Evolutionary conservation across 2,329 filamentous ascomycete species (phyloP), one percentile per base, ranked within the genome.

Genomic region (Myriosclerotinia scirpicola): DNA sequence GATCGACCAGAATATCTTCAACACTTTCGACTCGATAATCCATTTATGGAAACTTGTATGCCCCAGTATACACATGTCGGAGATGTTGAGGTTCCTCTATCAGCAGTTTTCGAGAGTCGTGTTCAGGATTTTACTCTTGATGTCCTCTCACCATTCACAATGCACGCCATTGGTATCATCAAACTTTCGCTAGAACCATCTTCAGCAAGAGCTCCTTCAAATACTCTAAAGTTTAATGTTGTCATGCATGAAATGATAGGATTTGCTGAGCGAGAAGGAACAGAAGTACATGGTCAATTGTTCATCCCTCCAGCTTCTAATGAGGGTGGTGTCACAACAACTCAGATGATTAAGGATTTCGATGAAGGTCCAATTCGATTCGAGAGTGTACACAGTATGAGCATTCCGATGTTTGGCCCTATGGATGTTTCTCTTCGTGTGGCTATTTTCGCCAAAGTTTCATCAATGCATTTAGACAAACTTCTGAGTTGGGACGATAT

Each of bases 401-500:
- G 92, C 76, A 84, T 99, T 64, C 91, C 93, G 5, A 83, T 96
- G 46, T 90, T 89, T 54, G 90, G 89, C 56, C 86, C 92, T 0
- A 86, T 85, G 30, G 89, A 90, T 56, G 88, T 92, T 0, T 90
- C 87, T 34, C 79, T 99, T 64, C 87, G 95, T 65, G 90, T 97
- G 11, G 92, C 93, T 59, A 90, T 99, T 68, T 98, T 97, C 76
- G 93, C 95, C 22, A 90, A 90, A 75, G 92, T 97, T 46, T 95
- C 92, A 1, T 82, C 89, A 0, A 97, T 97, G 89, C 95, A 99
- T 79, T 84, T 99, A 30, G 95, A 99, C 78, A 98, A 97, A 80
- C 84, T 99, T 61, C 85, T 97, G 15, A 99, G 95, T 79, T 99
- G 95, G 95, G 95, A 99, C 76, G 95, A 98, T 74, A 97, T 99